Base-by-base conservation (phyloP, 164 flowering plant genomes). In the Brasenia schreberi region DNA sequence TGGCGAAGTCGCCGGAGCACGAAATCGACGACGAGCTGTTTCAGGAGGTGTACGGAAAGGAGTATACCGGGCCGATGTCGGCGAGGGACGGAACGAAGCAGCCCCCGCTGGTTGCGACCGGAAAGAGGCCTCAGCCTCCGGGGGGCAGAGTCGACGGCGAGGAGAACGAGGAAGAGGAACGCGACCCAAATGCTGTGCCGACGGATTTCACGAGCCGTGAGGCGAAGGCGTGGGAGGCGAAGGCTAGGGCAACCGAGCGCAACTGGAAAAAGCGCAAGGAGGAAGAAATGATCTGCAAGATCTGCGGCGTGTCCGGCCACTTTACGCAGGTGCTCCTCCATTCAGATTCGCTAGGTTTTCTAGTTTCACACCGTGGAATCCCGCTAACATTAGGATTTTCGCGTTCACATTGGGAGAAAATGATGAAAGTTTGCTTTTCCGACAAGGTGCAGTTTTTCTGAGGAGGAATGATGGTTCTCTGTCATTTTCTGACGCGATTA, bases 211-310 rank as follows among this genome's bases (percentile, higher is more conserved):
- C 97, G 45, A 95, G 99, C 78, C 79, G 99, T 60, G 99, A 95
- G 74, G 97, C 97, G 53, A 95, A 92, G 81, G 92, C 88, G 67
- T 95, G 99, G 99, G 97, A 89, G 71, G 99, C 98, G 62, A 95
- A 93, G 74, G 89, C 99, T n/a, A 95, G 92, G 77, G 99, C 99
- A 67, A 88, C 97, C n/a, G 99, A 95, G 82, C 83, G 97, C 72
- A 95, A 87, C 70, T 95, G 99, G 99, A 95, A 95, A 83, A 95
- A 95, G 72, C 83, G 94, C 69, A 95, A 90, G 71, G 99, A 95
- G 72, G 99, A 95, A 74, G 99, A 95, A 81, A 84, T 95, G 97
- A 92, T 95, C 53, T 95, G 99, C 79, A 95, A 95, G 84, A 74
- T 92, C 65, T 95, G 99, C 81, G 97, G 97, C 43, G 97, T 92